These are phyloP conservation scores for Aschersonia sp. DNA, from an alignment of 2,329 filamentous ascomycete species.

Conservation along the genomic window DNA sequence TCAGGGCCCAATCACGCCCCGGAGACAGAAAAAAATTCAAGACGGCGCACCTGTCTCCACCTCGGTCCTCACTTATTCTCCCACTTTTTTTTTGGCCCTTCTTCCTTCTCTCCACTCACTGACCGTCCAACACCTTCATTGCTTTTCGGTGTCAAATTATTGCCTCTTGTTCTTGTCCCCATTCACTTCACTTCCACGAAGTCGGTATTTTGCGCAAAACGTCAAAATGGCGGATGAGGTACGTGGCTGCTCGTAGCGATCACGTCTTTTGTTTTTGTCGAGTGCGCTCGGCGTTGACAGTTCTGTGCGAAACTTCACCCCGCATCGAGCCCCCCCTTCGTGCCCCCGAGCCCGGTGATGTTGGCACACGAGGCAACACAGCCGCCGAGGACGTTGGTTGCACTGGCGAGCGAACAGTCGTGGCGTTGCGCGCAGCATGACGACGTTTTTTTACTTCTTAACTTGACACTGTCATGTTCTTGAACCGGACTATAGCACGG, in stretches of 20 bases:
- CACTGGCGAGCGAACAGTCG: too few relatives aligned
- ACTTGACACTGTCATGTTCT: too few relatives aligned
- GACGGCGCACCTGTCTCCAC: constrained; percentile 10
- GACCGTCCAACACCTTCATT: constrained; percentile 8
- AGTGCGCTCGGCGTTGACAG: background rate
- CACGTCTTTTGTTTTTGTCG: background rate
- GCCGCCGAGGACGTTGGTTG: background rate
- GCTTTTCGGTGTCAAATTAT: constrained; percentile 8
- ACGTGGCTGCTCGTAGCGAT: constrained; percentile 16
- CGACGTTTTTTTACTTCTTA: too few relatives aligned
- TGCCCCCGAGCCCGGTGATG: constrained; percentile 15
- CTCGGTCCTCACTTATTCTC: constrained; percentile 15
- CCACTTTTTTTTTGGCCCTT: constrained; percentile 9
- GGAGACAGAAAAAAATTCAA: constrained; percentile 21
- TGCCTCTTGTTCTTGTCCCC: constrained; percentile 12
- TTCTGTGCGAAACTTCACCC: constrained; percentile 22
- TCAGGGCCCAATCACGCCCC: constrained; percentile 20
- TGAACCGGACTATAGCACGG: background rate
- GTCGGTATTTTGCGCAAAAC: constrained; percentile 23
- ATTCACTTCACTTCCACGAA: constrained; percentile 13
- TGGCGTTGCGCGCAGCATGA: too few relatives aligned
- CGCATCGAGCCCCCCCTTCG: constrained; percentile 24
- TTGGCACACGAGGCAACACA: background rate
- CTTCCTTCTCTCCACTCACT: constrained; percentile 8
- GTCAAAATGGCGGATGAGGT: constrained; percentile 47